Evolutionary conservation across 2,329 filamentous ascomycete species (phyloP).

Genomic region (Scedosporium apiospermum): DNA sequence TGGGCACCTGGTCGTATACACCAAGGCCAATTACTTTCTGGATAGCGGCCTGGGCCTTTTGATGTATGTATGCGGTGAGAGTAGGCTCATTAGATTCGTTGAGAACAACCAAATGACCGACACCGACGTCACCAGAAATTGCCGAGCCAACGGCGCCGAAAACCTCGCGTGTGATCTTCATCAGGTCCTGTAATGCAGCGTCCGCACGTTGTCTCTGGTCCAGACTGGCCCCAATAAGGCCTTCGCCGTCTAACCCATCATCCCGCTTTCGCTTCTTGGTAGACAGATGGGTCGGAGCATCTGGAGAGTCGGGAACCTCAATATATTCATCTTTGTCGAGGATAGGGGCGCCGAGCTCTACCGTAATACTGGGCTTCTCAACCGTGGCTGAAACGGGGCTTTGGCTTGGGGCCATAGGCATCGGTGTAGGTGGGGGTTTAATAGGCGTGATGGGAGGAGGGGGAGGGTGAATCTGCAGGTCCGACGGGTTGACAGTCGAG

Average conservation of each 20-base stretch:
- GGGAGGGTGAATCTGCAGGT: not conserved
- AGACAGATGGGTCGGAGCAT: constrained; percentile 38
- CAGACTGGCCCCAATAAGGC: constrained; percentile 50
- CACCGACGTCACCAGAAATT: constrained; percentile 45
- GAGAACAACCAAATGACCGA: constrained; percentile 43
- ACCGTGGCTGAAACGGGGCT: constrained; percentile 13
- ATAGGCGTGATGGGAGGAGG: not conserved
- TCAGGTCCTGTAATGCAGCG: constrained; percentile 59
- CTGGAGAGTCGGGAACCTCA: constrained; percentile 34
- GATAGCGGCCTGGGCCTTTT: constrained; percentile 63
- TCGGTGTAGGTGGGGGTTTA: not conserved
- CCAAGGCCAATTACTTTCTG: constrained; percentile 61
- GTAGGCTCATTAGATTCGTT: constrained; percentile 52
- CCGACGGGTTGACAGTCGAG: not conserved
- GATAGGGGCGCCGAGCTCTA: constrained; percentile 34
- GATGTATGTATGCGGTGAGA: constrained; percentile 58
- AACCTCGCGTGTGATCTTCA: constrained; percentile 59
- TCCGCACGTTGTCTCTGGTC: constrained; percentile 80
- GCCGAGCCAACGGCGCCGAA: constrained; percentile 67
- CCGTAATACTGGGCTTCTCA: constrained; percentile 24
- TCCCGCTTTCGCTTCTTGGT: constrained; percentile 44
- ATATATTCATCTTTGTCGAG: constrained; percentile 46
- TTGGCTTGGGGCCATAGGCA: constrained; percentile 9
- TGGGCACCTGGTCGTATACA: constrained; percentile 60
- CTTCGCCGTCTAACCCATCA: constrained; percentile 41